Conservation (phyloP, 139 green algal species). For the Coelastrella sp. region DNA sequence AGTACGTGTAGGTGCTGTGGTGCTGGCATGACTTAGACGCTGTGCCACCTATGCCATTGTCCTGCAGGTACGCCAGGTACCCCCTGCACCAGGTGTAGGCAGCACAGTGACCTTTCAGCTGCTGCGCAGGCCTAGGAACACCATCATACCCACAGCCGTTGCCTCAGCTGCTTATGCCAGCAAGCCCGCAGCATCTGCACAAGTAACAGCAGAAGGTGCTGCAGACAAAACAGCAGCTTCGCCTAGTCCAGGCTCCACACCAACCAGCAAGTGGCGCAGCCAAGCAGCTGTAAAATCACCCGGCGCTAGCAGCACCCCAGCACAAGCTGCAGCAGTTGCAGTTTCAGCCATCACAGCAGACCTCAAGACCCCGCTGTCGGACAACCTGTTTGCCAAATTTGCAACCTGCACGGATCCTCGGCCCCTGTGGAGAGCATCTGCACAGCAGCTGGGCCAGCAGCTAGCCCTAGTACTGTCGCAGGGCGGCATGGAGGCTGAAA, state of each 20-base stretch:
- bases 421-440: constrained; percentile 67
- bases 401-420: constrained; percentile 54
- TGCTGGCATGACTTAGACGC: background rate
- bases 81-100: constrained; percentile 29
- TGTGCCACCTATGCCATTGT: background rate
- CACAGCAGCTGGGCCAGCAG: constrained; percentile 67
- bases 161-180: background rate
- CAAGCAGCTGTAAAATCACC: background rate
- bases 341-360: background rate
- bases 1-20: background rate
- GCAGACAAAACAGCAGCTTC: constrained; percentile 37
- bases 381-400: constrained; percentile 87
- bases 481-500: constrained; percentile 63
- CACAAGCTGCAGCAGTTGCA: background rate
- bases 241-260: constrained; percentile 36
- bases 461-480: constrained; percentile 54
- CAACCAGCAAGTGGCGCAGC: background rate
- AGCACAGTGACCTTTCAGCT: constrained; percentile 65
- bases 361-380: constrained; percentile 12
- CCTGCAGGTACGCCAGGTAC: constrained; percentile 24
- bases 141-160: constrained; percentile 55
- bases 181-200: background rate
- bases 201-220: constrained; percentile 28
- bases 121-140: constrained; percentile 58
- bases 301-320: background rate